Evolutionary conservation across 495 filamentous ascomycete species (phyloP), one percentile per base, ranked within the genome.

Genomic region (Platismatia glauca): DNA sequence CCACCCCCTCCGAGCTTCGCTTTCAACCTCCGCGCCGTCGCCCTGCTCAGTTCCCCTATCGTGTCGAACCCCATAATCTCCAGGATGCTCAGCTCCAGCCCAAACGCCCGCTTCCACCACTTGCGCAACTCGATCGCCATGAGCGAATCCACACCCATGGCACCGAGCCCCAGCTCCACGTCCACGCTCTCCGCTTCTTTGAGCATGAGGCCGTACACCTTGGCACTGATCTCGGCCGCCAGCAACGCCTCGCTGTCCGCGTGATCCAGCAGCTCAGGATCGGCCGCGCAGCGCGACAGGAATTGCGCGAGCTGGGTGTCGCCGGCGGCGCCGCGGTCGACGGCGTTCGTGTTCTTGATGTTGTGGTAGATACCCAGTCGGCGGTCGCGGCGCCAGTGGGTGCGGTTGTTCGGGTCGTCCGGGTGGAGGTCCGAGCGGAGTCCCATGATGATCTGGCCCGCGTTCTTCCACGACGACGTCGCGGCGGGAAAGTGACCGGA

Each of bases 321-420:
- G n/a, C 8, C n/a, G 18, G 4, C n/a, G 43, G 20, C 5, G n/a
- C 20, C 1, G 43, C 8, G n/a, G n/a, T 22, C 43, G 2, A 39
- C 46, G 0, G n/a, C 20, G 31, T n/a, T 37, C 0, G 31, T 37
- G 8, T 24, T 34, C 5, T 20, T 1, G 4, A 72, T 55, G 62
- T 76, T 75, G 63, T 73, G 74, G 44, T 75, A 75, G 1, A 67
- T 58, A 8, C 68, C 72, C 73, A 76, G 74, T 58, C 74, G 71
- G 1, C 71, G 69, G 67, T 77, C 74, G 5, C 70, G 71, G 18
- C 70, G 68, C 73, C 75, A 76, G 44, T 52, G 66, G 24, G 69
- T 64, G 1, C 68, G 68, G 62, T 59, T 71, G 50, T 61, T 68
- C 1, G 75, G 69, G 58, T 73, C 68, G 43, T 69, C 66, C 18